Base-by-base conservation (phyloP, 805 yeast species). In the Wickerhamomyces bisporus region DNA sequence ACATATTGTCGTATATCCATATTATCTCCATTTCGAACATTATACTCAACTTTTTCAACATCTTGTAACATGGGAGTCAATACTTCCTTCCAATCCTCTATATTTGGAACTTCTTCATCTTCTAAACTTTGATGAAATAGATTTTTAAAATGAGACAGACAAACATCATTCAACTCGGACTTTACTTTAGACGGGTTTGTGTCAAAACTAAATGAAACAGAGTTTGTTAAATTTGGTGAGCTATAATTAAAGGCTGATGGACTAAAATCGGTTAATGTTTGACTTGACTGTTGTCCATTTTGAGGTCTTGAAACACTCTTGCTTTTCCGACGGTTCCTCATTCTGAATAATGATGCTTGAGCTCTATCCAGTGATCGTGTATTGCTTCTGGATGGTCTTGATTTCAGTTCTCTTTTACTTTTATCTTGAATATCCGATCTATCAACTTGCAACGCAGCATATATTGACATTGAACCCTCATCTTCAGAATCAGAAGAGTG, bases 1-100 rank as follows among this genome's bases (percentile, higher is more conserved):
- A 93, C 77, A 58, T 86, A 91, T 48, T 83, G 89, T n/a, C 91
- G 72, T 34, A 89, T 79, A 56, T 93, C 97, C 42, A 88, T 70
- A 3, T 81, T 80, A 44, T 83, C 91, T 5, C 86, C 83, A 21
- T 75, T 70, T 26, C 68, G 65, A 3, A 78, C 66, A 45, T 77
- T 80, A 9, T 79, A 68, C 35, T 78, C 80, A 4, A 89, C 68
- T 14, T 64, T 62, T 28, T 81, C 77, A 3, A 86, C 73, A 26
- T 71, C 66, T 20, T 70, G 62, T 12, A 88, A 57, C 6, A 79
- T 68, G 7, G 66, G 64, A 11, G 68, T 60, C 6, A 91, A 55
- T 1, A 72, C 68, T 0, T 52, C 48, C 3, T 65, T 61, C 98
- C 98, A 93, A n/a, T 60, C 55, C 1, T 65, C 70, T 8, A 62